Evolutionary conservation across 805 yeast species (phyloP), one percentile per base, ranked within the genome.

Genomic region (Metschnikowia anglica): DNA sequence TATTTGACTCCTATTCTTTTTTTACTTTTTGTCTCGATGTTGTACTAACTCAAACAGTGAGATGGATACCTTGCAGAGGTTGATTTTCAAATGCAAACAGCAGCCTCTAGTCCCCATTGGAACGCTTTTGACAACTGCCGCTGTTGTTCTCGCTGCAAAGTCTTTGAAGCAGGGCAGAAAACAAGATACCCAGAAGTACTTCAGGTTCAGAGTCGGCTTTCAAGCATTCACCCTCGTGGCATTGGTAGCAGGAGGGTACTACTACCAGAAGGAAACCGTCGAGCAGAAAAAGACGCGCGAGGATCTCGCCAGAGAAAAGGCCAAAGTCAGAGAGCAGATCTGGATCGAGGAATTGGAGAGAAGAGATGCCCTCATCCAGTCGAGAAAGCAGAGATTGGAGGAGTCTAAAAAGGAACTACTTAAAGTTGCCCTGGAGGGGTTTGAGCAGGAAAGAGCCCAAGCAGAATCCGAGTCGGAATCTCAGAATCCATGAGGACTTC

Each of bases 281-380:
- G 62, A 57, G 32, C 72, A 73, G 39, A 71, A 62, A 42, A 43
- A 53, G 38, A 34, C 53, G 3, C 76, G 76, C 40, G 91, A 87
- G 52, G 91, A 85, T 24, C 60, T 71, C 49, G 70, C 86, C 53
- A 69, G 79, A 41, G 85, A 82, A 54, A 85, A 87, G 77, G 95
- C 97, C 31, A 84, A 84, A 62, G 66, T 79, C 59, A 82, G 97
- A 71, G 96, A 90, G 60, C 72, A 69, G 55, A 60, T 90, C 52
- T 90, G 97, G 97, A 84, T 89, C 48, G 88, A 85, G 59, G 95
- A 85, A 58, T 73, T 89, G 56, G 97, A 89, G 60, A 78, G 96
- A 68, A 78, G 95, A 62, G 97, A 89, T 61, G 75, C 64, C 11
- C 85, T 81, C 44, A 79, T 82, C 44, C 81, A 84, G 59, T 79